These are phyloP conservation scores for Saccharomycopsis crataegensis DNA, from an alignment of 1,139 yeast genomes.

Conservation along the genomic window DNA sequence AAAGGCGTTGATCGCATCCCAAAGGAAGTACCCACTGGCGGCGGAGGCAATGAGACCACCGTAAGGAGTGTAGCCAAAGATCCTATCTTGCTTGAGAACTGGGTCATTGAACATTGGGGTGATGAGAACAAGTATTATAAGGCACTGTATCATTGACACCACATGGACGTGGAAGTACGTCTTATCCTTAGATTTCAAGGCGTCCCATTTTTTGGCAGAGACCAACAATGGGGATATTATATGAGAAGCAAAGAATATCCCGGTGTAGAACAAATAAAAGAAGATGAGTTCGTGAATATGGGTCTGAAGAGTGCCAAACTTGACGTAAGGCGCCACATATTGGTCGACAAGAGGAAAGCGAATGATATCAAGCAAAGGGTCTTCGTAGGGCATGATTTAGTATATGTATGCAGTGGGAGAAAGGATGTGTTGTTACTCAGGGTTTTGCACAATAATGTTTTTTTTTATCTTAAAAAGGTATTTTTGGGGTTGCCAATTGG, in stretches of 20 bases:
- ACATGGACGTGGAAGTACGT: conserved; percentile 74
- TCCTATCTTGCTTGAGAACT: conserved; percentile 38
- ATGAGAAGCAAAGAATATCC: conserved; percentile 33
- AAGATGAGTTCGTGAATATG: conserved; percentile 41
- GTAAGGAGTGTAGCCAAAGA: conserved; percentile 69
- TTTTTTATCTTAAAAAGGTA: background rate
- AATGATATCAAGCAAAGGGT: conserved; percentile 26
- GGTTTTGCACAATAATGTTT: no score
- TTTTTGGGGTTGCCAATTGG: background rate
- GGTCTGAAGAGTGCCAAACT: conserved; percentile 27
- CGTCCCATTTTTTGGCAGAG: conserved; percentile 36
- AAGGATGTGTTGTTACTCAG: background rate
- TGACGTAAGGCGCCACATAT: conserved; percentile 23
- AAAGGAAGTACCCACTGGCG: conserved; percentile 82
- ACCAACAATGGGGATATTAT: conserved; percentile 36
- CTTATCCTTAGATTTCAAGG: conserved; percentile 38
- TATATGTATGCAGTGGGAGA: background rate
- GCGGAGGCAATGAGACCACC: conserved; percentile 63
- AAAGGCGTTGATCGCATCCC: conserved; percentile 74
- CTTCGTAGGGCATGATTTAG: conserved; percentile 21
- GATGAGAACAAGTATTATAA: conserved; percentile 46
- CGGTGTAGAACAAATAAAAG: conserved; percentile 34
- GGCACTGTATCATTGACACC: conserved; percentile 72
- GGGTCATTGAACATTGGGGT: conserved; percentile 58
- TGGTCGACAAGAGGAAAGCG: conserved; percentile 27